phyloP scores from a whole-genome alignment of 1,284 basidiomycete genomes.

The Cutaneotrichosporon daszewskae region DNA sequence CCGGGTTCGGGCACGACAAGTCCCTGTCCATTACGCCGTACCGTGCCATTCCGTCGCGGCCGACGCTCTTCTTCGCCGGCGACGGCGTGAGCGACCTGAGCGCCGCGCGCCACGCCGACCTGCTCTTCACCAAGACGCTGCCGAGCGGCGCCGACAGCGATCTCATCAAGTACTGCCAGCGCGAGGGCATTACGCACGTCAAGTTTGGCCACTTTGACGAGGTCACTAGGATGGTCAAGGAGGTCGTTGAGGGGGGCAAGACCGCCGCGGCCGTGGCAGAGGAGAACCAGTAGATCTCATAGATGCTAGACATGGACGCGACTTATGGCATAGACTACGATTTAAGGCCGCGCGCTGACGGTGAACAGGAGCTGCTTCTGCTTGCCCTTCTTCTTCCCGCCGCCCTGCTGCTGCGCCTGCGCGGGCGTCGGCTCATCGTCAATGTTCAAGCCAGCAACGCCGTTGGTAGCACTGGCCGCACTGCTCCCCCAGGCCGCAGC shows the following conservation, averaged over 20 bases:
- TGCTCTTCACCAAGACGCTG: constrained; percentile 82
- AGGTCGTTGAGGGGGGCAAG: constrained; percentile 56
- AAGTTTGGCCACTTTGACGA: constrained; percentile 48
- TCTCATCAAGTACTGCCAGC: constrained; percentile 67
- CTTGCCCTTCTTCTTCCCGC: constrained; percentile 59
- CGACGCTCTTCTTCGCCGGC: constrained; percentile 87
- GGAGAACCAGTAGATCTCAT: constrained; percentile 13
- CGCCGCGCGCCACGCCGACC: constrained; percentile 79
- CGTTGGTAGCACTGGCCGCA: constrained; percentile 8
- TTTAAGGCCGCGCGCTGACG: constrained; percentile 40
- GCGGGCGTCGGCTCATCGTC: constrained; percentile 2
- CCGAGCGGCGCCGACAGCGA: constrained; percentile 76
- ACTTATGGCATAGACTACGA: neutral
- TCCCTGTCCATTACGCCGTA: constrained; percentile 85
- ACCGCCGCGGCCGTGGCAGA: constrained; percentile 27
- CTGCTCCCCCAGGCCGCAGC: constrained; percentile 22
- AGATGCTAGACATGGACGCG: too few species aligned
- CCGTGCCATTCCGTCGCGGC: constrained; percentile 60
- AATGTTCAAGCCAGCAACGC: constrained; percentile 18
- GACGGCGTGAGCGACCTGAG: constrained; percentile 88
- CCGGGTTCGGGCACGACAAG: constrained; percentile 88
- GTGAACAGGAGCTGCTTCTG: constrained; percentile 77
- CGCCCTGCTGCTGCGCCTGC: neutral
- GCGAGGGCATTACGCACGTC: constrained; percentile 44
- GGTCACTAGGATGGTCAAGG: constrained; percentile 51